A percentile compares a stretch with the other conserved stretches of the same genome.
Conservation (phyloP, 352 stramenopile genomes). For the Phytophthora ramorum region DNA sequence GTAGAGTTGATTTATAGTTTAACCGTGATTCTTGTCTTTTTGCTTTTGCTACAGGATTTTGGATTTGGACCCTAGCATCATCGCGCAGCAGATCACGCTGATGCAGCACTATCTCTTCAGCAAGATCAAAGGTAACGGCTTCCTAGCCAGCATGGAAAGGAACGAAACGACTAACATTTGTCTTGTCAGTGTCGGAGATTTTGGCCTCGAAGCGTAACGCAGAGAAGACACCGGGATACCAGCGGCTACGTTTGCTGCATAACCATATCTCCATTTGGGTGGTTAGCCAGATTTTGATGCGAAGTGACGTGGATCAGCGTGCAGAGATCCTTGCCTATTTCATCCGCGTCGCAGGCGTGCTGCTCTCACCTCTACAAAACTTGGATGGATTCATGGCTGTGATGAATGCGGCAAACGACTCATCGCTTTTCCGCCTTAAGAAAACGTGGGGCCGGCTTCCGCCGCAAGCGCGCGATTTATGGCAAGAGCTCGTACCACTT, state of each 20-base stretch:
- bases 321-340: slow-evolving; percentile 86
- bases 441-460: slow-evolving; percentile 84
- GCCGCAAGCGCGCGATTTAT: slow-evolving; percentile 74
- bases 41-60: slow-evolving; percentile 54
- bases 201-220: slow-evolving; percentile 78
- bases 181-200: slow-evolving; percentile 73
- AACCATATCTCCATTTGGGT: slow-evolving; percentile 91
- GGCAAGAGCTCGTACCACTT: slow-evolving; percentile 84
- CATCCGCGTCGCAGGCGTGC: slow-evolving; percentile 81
- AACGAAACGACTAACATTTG: background rate
- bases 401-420: slow-evolving; percentile 91
- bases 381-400: slow-evolving; percentile 91
- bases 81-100: slow-evolving; percentile 86
- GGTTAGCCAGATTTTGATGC: slow-evolving; percentile 79
- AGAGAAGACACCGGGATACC: slow-evolving; percentile 82
- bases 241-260: slow-evolving; percentile 82
- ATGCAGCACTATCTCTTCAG: slow-evolving; percentile 91
- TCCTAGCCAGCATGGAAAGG: background rate
- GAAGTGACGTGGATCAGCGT: slow-evolving; percentile 81
- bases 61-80: slow-evolving; percentile 77
- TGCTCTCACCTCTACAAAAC: slow-evolving; percentile 84
- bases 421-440: slow-evolving; percentile 87
- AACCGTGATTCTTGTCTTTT: slow-evolving; percentile 7
- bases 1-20: background rate
- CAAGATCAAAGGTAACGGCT: slow-evolving; percentile 76